phyloP scores from a whole-genome alignment of 2,329 filamentous ascomycete genomes.

The Ceratocystis alfenasii region DNA sequence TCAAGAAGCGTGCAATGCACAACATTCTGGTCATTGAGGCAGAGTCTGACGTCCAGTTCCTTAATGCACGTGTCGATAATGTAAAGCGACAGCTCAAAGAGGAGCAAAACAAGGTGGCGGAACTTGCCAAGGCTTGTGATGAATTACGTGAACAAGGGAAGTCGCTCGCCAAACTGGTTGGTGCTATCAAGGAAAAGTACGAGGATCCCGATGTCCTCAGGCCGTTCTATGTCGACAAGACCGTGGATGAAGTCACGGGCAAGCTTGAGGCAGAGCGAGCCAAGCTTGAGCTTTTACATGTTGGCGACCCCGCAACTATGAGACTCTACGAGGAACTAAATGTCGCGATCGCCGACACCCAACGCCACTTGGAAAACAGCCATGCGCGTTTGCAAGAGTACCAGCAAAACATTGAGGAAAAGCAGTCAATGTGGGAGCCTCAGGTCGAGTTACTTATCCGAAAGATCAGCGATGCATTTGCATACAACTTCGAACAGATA shows the following conservation, averaged over 20 bases:
- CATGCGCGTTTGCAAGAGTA: constrained; percentile 44
- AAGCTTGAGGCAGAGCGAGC: constrained; percentile 64
- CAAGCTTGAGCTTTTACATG: constrained; percentile 68
- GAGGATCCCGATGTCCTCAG: constrained; percentile 32
- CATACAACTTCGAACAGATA: constrained; percentile 87
- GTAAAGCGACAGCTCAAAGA: constrained; percentile 43
- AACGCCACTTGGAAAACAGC: constrained; percentile 39
- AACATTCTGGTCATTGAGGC: constrained; percentile 67
- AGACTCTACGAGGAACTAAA: constrained; percentile 65
- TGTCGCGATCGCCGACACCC: constrained; percentile 52
- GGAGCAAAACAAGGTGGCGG: constrained; percentile 33
- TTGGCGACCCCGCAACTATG: constrained; percentile 62
- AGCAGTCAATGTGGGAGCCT: constrained; percentile 72
- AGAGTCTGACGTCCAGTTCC: constrained; percentile 58
- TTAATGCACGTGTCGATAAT: constrained; percentile 53
- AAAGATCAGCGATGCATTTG: constrained; percentile 81
- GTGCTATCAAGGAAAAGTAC: constrained; percentile 29
- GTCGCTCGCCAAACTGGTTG: constrained; percentile 25
- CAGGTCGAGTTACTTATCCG: constrained; percentile 62
- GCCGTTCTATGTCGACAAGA: constrained; percentile 38
- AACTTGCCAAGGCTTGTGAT: constrained; percentile 33
- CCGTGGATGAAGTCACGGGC: constrained; percentile 52
- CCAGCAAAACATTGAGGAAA: constrained; percentile 46
- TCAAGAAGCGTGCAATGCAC: constrained; percentile 15
- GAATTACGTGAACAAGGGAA: constrained; percentile 30